These are phyloP conservation scores for Epichloe sp. DNA, from an alignment of 2,329 filamentous ascomycete genomes.

Conservation along the genomic window DNA sequence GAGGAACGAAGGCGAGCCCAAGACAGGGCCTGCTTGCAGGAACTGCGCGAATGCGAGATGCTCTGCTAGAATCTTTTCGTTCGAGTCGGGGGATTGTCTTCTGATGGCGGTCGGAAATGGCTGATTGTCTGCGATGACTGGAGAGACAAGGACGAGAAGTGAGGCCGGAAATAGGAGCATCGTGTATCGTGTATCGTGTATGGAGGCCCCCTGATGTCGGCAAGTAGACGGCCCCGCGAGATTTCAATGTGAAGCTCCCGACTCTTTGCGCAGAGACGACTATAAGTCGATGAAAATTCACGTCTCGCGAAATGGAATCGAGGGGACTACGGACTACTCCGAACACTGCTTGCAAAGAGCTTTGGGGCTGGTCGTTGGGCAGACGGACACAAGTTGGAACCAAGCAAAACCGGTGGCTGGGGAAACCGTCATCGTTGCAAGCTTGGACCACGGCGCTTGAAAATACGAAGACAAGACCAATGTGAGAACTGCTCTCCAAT, in stretches of 20 bases:
- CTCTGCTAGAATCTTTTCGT: slow-evolving; percentile 61
- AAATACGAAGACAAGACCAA: not conserved
- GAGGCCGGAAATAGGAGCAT: slow-evolving; percentile 4
- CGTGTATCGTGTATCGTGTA: not conserved
- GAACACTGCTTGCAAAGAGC: too few species aligned
- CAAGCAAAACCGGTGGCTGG: not conserved
- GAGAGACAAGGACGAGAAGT: slow-evolving; percentile 16
- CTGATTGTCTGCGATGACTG: slow-evolving; percentile 20
- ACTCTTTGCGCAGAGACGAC: not conserved
- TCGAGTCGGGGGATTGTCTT: slow-evolving; percentile 57
- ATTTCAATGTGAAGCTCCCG: not conserved
- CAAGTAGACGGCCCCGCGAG: not conserved
- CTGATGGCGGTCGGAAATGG: slow-evolving; percentile 46
- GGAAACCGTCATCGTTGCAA: not conserved
- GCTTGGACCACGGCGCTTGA: not conserved
- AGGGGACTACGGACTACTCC: too few species aligned
- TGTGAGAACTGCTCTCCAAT: too few species aligned
- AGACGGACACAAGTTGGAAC: not conserved
- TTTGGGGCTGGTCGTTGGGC: not conserved
- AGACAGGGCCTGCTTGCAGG: slow-evolving; percentile 7
- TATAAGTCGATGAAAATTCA: not conserved
- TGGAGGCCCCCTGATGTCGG: slow-evolving; percentile 2
- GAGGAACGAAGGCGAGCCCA: slow-evolving; percentile 13
- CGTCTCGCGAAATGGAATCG: too few species aligned
- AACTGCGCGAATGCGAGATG: slow-evolving; percentile 41